A percentile compares a stretch with the other conserved stretches of the same genome.
These are phyloP conservation scores for Arthrobotrys sphaeroides DNA, from an alignment of 2,329 filamentous ascomycete genomes.

Conservation along the genomic window DNA sequence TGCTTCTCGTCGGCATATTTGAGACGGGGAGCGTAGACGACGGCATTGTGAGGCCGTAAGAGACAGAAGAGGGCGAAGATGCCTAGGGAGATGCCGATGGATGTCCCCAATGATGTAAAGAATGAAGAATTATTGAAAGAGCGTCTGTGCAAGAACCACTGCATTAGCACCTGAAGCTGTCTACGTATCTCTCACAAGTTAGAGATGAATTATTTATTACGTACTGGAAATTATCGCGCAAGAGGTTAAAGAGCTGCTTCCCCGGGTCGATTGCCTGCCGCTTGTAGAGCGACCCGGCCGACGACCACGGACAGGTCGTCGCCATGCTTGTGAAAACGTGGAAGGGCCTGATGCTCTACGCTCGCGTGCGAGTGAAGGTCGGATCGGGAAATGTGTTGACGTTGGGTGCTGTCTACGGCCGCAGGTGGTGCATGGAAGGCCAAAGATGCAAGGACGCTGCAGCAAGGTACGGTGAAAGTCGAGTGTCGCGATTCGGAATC, in stretches of 20 bases:
- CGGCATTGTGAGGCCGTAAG: conserved; percentile 86
- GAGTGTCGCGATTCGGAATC: conserved; percentile 10
- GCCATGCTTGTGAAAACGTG: conserved; percentile 22
- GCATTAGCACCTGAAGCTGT: conserved; percentile 58
- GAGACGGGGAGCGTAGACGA: conserved; percentile 92
- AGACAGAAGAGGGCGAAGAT: conserved; percentile 86
- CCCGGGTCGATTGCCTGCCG: conserved; percentile 14
- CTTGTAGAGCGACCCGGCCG: conserved; percentile 28
- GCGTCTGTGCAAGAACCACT: conserved; percentile 58
- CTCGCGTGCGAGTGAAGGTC: not conserved
- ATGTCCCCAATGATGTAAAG: conserved; percentile 80
- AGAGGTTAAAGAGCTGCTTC: conserved; percentile 7
- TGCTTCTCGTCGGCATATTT: conserved; percentile 93
- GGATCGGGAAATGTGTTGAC: conserved; percentile 2
- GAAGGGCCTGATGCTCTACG: not conserved
- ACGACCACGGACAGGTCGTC: conserved; percentile 38
- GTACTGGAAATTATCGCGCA: conserved; percentile 37
- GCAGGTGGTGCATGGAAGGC: not conserved
- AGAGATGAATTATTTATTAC: not conserved
- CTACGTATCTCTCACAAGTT: not conserved
- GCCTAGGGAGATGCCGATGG: conserved; percentile 76
- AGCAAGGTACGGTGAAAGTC: not conserved
- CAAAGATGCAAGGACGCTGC: conserved; percentile 11
- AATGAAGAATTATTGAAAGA: conserved; percentile 68
- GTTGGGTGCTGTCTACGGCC: not conserved